Conservation (phyloP, 257 asterid species). For the Craterostigma plantagineum region DNA sequence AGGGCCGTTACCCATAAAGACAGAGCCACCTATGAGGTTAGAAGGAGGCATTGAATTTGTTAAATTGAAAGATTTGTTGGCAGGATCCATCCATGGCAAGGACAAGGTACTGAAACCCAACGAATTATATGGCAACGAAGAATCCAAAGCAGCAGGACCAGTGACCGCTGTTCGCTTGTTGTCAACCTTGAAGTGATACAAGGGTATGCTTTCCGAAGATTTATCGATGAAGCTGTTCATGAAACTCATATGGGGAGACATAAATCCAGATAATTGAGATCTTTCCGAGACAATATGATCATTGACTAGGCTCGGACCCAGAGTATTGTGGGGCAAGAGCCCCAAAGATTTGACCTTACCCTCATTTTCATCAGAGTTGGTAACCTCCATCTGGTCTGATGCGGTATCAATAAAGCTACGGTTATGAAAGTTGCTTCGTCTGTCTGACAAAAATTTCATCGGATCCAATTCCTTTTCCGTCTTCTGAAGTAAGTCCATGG, state of each 20-base stretch:
- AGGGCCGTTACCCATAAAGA: conserved; percentile 60
- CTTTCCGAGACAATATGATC: conserved; percentile 66
- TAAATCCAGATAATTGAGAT: conserved; percentile 80
- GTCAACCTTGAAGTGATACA: conserved; percentile 80
- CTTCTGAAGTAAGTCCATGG: conserved; percentile 52
- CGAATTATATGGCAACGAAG: conserved; percentile 43
- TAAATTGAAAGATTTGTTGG: conserved; percentile 63
- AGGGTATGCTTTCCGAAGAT: conserved; percentile 83
- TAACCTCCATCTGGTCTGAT: conserved; percentile 18
- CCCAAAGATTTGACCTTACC: conserved; percentile 40
- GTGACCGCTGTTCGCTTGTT: conserved; percentile 29
- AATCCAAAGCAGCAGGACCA: conserved; percentile 38
- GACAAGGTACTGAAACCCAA: conserved; percentile 80
- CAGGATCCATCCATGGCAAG: conserved; percentile 85
- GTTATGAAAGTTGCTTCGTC: conserved; percentile 27
- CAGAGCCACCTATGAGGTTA: conserved; percentile 66
- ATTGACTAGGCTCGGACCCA: conserved; percentile 25
- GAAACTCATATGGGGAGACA: conserved; percentile 88
- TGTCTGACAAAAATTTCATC: conserved; percentile 44
- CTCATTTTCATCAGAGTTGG: conserved; percentile 27
- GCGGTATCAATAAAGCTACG: conserved; percentile 19
- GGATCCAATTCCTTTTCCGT: conserved; percentile 62
- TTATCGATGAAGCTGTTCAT: conserved; percentile 81
- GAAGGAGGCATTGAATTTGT: conserved; percentile 68
- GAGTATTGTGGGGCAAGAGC: conserved; percentile 28